These are phyloP conservation scores for Psidium guajava DNA, from an alignment of 345 rosid genomes.

Conservation along the genomic window DNA sequence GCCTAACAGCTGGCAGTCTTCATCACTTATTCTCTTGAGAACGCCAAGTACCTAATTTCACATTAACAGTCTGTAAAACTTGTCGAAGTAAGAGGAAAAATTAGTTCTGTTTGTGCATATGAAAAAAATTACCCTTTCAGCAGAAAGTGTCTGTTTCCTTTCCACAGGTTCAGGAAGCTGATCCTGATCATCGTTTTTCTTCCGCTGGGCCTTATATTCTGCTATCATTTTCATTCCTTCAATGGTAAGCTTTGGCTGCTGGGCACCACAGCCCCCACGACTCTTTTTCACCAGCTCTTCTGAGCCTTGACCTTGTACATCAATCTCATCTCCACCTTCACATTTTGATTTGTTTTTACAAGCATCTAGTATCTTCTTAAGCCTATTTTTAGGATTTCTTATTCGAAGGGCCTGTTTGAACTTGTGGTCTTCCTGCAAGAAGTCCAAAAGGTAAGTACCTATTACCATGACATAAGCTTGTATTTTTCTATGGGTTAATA, in stretches of 20 bases:
- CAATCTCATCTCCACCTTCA: slow-evolving; percentile 79
- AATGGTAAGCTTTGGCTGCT: slow-evolving; percentile 80
- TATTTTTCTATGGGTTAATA: neutral
- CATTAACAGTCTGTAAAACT: neutral
- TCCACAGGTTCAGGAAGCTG: slow-evolving; percentile 96
- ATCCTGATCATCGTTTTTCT: slow-evolving; percentile 76
- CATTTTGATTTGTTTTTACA: slow-evolving; percentile 85
- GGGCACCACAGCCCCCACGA: slow-evolving; percentile 92
- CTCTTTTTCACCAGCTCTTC: slow-evolving; percentile 76
- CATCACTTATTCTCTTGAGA: slow-evolving; percentile 90
- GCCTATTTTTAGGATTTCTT: slow-evolving; percentile 81
- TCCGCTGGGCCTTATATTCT: slow-evolving; percentile 63
- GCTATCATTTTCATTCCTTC: slow-evolving; percentile 99
- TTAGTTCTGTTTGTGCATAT: neutral
- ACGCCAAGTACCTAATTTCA: slow-evolving; percentile 65
- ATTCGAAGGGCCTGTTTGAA: slow-evolving; percentile 92
- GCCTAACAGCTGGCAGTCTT: slow-evolving; percentile 77
- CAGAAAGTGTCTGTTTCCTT: slow-evolving; percentile 90
- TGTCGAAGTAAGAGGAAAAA: neutral
- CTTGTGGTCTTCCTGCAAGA: slow-evolving; percentile 80
- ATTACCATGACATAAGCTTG: neutral
- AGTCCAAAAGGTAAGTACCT: neutral
- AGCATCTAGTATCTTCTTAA: slow-evolving; percentile 82
- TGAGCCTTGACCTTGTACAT: slow-evolving; percentile 45
- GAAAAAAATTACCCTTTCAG: slow-evolving; percentile 53